Conservation (phyloP, 352 stramenopile species). For the Phytophthora brassicae region DNA sequence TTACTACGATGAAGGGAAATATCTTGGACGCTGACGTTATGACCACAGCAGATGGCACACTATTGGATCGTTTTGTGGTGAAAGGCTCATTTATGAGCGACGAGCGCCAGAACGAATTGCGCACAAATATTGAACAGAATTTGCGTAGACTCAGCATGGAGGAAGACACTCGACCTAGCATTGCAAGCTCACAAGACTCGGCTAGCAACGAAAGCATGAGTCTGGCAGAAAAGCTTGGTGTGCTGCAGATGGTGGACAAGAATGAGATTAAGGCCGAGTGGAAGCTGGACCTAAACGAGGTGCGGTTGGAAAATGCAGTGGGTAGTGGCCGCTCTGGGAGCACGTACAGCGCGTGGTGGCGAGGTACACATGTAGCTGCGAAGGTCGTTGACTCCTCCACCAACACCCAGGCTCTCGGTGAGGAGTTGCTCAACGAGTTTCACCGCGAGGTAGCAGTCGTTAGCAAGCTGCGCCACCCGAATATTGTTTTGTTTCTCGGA, state of each 20-base stretch:
- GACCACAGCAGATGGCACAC: slow-evolving; percentile 78
- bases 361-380: slow-evolving; percentile 74
- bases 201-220: slow-evolving; percentile 32
- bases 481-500: slow-evolving; percentile 86
- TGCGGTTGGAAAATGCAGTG: slow-evolving; percentile 68
- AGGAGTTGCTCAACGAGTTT: slow-evolving; percentile 86
- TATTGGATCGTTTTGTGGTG: slow-evolving; percentile 84
- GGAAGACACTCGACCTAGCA: slow-evolving; percentile 30
- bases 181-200: slow-evolving; percentile 19
- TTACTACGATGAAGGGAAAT: slow-evolving; percentile 85
- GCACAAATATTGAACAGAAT: slow-evolving; percentile 75
- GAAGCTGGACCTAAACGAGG: slow-evolving; percentile 74
- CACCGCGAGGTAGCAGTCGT: slow-evolving; percentile 84
- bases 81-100: slow-evolving; percentile 81
- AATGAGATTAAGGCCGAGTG: slow-evolving; percentile 86
- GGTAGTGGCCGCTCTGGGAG: slow-evolving; percentile 74
- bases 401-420: slow-evolving; percentile 63
- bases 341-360: slow-evolving; percentile 81
- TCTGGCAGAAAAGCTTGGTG: slow-evolving; percentile 69
- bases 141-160: slow-evolving; percentile 63
- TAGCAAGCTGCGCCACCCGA: slow-evolving; percentile 83
- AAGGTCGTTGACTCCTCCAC: slow-evolving; percentile 80
- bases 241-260: slow-evolving; percentile 83
- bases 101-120: slow-evolving; percentile 72
- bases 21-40: slow-evolving; percentile 88